Conservation (phyloP, 1,139 yeast genomes). For the Nakaseomyces sp. region DNA sequence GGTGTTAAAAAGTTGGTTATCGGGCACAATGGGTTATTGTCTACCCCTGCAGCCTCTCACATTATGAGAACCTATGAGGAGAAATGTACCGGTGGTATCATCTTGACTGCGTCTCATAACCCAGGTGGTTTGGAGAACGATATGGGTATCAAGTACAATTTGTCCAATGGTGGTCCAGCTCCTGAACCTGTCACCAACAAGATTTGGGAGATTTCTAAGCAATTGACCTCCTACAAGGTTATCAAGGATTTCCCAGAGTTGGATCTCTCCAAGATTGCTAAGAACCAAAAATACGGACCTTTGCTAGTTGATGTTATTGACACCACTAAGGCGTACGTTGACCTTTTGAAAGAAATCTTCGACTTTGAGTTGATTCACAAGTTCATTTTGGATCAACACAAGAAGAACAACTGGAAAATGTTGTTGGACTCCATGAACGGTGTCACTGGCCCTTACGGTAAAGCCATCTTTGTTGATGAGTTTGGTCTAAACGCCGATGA, state of each 20-base stretch:
- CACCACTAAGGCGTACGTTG: constrained; percentile 68
- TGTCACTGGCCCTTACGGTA: constrained; percentile 95
- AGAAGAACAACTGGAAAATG: constrained; percentile 51
- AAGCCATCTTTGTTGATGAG: constrained; percentile 72
- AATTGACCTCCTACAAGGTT: constrained; percentile 52
- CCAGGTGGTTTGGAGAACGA: constrained; percentile 95
- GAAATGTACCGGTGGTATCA: constrained; percentile 86
- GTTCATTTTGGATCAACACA: constrained; percentile 46
- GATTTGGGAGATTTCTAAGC: constrained; percentile 63
- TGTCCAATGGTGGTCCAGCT: constrained; percentile 98
- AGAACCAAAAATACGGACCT: constrained; percentile 37
- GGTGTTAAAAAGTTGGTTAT: constrained; percentile 78
- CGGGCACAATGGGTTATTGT: constrained; percentile 80
- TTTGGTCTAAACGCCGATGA: constrained; percentile 58
- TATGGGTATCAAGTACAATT: constrained; percentile 90
- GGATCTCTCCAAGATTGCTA: constrained; percentile 55
- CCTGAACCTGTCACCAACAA: constrained; percentile 89
- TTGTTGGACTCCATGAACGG: constrained; percentile 90
- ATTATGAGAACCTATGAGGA: constrained; percentile 59
- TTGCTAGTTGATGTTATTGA: constrained; percentile 73
- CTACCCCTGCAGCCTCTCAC: constrained; percentile 95
- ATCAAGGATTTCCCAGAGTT: constrained; percentile 45
- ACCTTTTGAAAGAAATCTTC: constrained; percentile 76
- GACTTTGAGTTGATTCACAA: constrained; percentile 74
- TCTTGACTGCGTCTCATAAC: constrained; percentile 92